phyloP scores from a whole-genome alignment of 2,329 filamentous ascomycete genomes.

The Ceratocystis papillata region DNA sequence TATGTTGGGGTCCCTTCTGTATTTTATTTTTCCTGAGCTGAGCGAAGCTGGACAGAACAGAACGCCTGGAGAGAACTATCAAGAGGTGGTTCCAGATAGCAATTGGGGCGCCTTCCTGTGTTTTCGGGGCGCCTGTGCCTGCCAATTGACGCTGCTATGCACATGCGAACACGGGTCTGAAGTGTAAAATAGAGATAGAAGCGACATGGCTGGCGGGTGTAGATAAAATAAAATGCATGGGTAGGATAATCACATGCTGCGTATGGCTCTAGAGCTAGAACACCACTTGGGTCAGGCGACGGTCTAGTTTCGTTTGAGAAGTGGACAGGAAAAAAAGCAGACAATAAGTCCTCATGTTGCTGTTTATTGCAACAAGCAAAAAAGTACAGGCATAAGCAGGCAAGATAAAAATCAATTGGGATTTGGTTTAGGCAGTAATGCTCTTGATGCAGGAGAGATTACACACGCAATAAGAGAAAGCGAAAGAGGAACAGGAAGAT shows the following conservation, averaged over 20 bases:
- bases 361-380: background rate
- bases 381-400: background rate
- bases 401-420: background rate
- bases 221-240: background rate
- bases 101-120: too few relatives aligned
- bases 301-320: background rate
- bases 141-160: too few relatives aligned
- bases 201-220: background rate
- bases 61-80: too few relatives aligned
- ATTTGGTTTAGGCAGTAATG: slow-evolving; percentile 5
- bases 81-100: too few relatives aligned
- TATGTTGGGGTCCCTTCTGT: background rate
- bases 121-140: too few relatives aligned
- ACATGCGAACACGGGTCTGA: too few relatives aligned
- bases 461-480: background rate
- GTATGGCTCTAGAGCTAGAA: background rate
- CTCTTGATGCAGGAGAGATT: background rate
- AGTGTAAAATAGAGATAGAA: background rate
- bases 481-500: background rate
- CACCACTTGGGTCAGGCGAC: background rate
- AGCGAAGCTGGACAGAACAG: too few relatives aligned
- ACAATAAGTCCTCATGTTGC: too few relatives aligned
- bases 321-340: background rate
- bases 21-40: too few relatives aligned
- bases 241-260: slow-evolving; percentile 8